Percentiles rank a stretch among this genome's conserved stretches.
Conservation (phyloP, 768 basidiomycete genomes). For the Austroboletus festivus region DNA sequence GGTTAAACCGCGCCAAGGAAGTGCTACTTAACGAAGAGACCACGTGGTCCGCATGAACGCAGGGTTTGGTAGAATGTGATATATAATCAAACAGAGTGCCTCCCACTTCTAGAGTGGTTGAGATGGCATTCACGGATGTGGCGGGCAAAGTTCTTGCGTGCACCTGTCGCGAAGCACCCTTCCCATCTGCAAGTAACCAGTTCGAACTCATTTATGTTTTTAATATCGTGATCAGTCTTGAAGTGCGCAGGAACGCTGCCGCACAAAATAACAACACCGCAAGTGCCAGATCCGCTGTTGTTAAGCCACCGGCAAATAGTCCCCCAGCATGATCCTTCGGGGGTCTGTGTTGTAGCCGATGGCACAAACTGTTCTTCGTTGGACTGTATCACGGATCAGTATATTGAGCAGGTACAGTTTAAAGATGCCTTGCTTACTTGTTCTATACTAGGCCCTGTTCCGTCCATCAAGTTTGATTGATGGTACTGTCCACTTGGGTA, state of each 20-base stretch:
- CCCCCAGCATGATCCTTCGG: not conserved
- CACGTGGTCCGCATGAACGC: too few relatives aligned
- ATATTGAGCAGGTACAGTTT: not conserved
- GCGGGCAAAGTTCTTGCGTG: slow-evolving; percentile 2
- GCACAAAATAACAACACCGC: not conserved
- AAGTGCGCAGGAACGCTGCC: not conserved
- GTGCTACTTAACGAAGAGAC: too few relatives aligned
- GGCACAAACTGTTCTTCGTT: not conserved
- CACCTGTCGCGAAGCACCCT: accelerated
- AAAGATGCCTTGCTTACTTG: not conserved
- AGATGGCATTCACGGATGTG: slow-evolving; percentile 4
- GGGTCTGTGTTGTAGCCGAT: not conserved
- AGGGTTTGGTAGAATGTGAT: too few relatives aligned
- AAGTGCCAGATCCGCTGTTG: not conserved
- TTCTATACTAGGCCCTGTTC: too few relatives aligned
- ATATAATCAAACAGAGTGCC: not conserved
- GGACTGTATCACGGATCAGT: not conserved
- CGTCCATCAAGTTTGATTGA: not conserved
- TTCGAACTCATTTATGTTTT: accelerated
- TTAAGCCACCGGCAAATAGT: slow-evolving; percentile 1
- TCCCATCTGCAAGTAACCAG: not conserved
- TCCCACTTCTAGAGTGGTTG: not conserved
- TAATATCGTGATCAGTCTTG: not conserved
- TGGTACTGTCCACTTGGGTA: not conserved
- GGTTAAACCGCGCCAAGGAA: too few relatives aligned